phyloP scores from a whole-genome alignment of 495 filamentous ascomycete species.

The Penicillium subrubescens region DNA sequence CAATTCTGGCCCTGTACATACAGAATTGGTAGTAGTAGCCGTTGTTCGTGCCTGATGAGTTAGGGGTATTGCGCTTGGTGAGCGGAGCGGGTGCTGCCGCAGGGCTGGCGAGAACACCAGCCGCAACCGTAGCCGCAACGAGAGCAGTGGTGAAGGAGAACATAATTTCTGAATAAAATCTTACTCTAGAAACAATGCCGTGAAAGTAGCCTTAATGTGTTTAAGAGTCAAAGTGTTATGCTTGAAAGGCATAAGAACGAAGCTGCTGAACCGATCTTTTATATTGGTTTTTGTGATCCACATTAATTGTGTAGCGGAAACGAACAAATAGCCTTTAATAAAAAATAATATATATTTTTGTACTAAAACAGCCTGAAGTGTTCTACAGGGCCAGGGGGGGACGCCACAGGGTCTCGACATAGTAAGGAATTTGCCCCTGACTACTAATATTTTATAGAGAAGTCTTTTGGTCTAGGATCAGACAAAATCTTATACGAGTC shows the following conservation, averaged over 20 bases:
- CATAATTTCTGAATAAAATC: neutral
- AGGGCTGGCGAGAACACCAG: slow-evolving; percentile 3
- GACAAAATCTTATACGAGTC: neutral
- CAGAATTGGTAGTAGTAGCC: slow-evolving; percentile 9
- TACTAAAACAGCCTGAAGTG: slow-evolving; percentile 5
- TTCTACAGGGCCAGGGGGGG: neutral
- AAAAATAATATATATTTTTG: slow-evolving; percentile 1
- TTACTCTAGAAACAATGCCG: neutral
- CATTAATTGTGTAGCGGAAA: neutral
- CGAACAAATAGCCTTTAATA: slow-evolving; percentile 5
- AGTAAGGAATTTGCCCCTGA: neutral
- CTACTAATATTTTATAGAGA: neutral
- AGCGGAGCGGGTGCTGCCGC: slow-evolving; percentile 6
- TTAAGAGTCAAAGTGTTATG: no score
- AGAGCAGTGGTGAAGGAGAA: slow-evolving; percentile 7
- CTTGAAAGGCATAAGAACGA: neutral
- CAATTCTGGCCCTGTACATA: neutral
- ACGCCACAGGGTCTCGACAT: neutral
- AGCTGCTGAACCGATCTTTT: neutral
- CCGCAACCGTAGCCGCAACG: slow-evolving; percentile 4
- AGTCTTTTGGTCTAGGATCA: neutral
- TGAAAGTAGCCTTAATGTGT: no score
- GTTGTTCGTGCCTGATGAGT: slow-evolving; percentile 6
- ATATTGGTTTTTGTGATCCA: neutral
- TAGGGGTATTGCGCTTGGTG: slow-evolving; percentile 6